These are phyloP conservation scores for Conoideocrella luteorostrata DNA, from an alignment of 2,329 filamentous ascomycete genomes.

Conservation along the genomic window DNA sequence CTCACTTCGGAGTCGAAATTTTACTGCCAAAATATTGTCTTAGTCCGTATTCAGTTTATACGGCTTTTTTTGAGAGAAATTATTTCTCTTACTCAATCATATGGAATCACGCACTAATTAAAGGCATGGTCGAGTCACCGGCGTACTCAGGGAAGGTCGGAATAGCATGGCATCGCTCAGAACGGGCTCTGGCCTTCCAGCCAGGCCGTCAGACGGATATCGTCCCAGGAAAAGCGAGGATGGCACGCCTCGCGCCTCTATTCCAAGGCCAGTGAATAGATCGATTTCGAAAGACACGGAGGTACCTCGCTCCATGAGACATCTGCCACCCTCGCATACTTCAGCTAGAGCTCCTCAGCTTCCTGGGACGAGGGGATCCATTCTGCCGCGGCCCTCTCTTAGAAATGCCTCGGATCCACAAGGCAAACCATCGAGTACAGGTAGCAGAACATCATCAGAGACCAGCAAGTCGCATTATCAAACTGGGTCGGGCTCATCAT, in stretches of 20 bases:
- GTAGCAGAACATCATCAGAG: conserved; percentile 25
- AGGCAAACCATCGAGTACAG: conserved; percentile 32
- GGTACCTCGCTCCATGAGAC: conserved; percentile 12
- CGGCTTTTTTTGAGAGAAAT: not conserved
- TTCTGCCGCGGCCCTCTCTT: conserved; percentile 16
- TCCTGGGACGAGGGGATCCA: conserved; percentile 16
- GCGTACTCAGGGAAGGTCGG: conserved; percentile 19
- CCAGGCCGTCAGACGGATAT: conserved; percentile 31
- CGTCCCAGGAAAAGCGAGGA: conserved; percentile 22
- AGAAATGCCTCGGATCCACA: conserved; percentile 30
- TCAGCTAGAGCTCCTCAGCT: conserved; percentile 18
- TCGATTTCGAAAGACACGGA: conserved; percentile 16
- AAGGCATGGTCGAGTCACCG: conserved; percentile 15
- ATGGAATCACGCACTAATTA: not conserved
- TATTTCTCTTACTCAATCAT: not conserved
- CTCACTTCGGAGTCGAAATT: no score
- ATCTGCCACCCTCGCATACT: conserved; percentile 14
- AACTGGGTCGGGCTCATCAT: conserved; percentile 26
- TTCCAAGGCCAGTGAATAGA: conserved; percentile 18
- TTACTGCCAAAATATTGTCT: not conserved
- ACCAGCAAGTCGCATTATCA: conserved; percentile 24
- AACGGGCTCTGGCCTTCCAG: conserved; percentile 33
- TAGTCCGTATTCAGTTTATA: not conserved
- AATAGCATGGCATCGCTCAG: conserved; percentile 37
- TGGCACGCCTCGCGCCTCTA: conserved; percentile 11